Evolutionary conservation across 2,329 filamentous ascomycete genomes (phyloP).

Genomic region (Nannizzia gypsea): DNA sequence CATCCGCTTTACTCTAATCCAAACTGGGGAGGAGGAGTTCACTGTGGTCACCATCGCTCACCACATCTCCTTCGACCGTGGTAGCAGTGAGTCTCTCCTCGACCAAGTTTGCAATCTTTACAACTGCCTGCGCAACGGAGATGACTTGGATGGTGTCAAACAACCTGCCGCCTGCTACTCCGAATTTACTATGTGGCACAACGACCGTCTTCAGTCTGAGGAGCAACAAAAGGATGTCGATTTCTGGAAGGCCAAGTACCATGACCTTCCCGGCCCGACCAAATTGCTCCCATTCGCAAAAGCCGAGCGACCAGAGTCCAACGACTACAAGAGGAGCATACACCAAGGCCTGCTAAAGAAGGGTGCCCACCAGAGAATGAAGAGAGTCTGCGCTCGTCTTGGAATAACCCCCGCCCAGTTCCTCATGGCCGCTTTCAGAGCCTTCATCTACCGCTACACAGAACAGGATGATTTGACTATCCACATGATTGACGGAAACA

Average conservation of each 20-base stretch:
- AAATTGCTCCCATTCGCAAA: constrained; percentile 15
- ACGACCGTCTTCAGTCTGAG: constrained; percentile 13
- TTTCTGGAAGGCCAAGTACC: constrained; percentile 14
- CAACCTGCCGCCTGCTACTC: constrained; percentile 15
- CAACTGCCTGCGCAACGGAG: constrained; percentile 14
- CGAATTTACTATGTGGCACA: constrained; percentile 20
- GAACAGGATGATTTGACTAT: constrained; percentile 17
- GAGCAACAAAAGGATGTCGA: constrained; percentile 12
- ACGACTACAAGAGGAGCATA: constrained; percentile 13
- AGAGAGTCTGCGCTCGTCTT: constrained; percentile 19
- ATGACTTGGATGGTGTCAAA: constrained; percentile 11
- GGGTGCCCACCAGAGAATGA: constrained; percentile 17
- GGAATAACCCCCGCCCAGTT: constrained; percentile 18
- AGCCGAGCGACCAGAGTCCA: constrained; percentile 8
- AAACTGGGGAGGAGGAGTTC: constrained; percentile 15
- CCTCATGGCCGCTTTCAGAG: constrained; percentile 16
- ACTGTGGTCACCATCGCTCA: constrained; percentile 15
- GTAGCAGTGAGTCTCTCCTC: constrained; percentile 15
- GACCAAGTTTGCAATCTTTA: constrained; percentile 16
- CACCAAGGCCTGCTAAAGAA: constrained; percentile 13
- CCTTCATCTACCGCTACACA: constrained; percentile 17
- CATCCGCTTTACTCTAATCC: constrained; percentile 15
- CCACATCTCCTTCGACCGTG: constrained; percentile 18
- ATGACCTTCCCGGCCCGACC: constrained; percentile 9
- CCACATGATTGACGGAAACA: constrained; percentile 17